Evolutionary conservation across 1,139 yeast genomes (phyloP), one percentile per base, ranked within the genome.

Genomic region (Diutina siamensis): DNA sequence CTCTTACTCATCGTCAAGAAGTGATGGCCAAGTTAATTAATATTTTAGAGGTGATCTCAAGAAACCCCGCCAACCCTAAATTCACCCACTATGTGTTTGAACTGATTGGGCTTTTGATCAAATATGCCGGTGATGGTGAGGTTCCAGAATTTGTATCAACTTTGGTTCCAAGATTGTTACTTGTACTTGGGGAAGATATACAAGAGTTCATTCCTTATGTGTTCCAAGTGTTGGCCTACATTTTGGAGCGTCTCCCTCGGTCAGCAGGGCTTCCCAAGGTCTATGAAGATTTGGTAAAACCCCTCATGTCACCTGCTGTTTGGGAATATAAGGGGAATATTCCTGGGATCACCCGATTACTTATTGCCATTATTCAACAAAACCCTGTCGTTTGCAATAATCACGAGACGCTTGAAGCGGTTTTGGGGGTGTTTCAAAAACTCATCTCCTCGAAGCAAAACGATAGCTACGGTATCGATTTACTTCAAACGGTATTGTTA

Each of bases 341-440:
- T 40, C 98, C 98, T 1, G 97, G 97, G 2, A 77, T 92, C 19
- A 83, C 94, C 0, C 75, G 95, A 53, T 69, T 92, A 47, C 65
- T 94, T 46, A 75, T 80, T 48, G 80, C 89, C 3, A 80, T 92
- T 31, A 68, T 92, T 40, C 68, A 68, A 41, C 80, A 75, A 45
- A 88, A 87, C 48, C 74, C 82, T 2, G 49, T 60, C 1, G 64
- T 82, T 80, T 52, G 60, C 68, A 7, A 67, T 67, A 45, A 52
- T 46, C 40, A 58, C 57, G n/a, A 70, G 66, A 42, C 69, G 28
- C 62, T 89, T 46, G 76, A 83, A 33, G 95, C 97, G 3, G 74
- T 94, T 35, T 68, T 94, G 46, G 99, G 99, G 44, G 95, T 94
- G n/a, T 94, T 87, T 70, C 98, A 94, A 65, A 88, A 89, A 59